phyloP scores from a whole-genome alignment of 2,329 filamentous ascomycete species.

The Exserohilum rostratum region DNA sequence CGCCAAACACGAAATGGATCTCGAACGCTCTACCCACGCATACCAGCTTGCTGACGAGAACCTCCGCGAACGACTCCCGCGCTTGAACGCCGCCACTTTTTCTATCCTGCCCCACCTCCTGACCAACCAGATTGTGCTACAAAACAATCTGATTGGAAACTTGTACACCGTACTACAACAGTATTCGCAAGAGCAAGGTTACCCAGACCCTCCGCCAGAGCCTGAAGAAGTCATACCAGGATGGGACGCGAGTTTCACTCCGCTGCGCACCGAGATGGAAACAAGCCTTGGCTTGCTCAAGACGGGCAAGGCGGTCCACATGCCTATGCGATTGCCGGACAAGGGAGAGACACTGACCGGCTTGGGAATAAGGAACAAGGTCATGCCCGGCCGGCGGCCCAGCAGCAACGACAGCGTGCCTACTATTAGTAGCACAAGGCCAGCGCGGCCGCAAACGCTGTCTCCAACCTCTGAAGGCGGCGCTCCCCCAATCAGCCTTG shows the following conservation, averaged over 20 bases:
- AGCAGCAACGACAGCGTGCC: constrained; percentile 47
- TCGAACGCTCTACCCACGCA: constrained; percentile 70
- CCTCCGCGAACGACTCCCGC: constrained; percentile 73
- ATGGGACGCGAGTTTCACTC: constrained; percentile 69
- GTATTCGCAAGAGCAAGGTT: constrained; percentile 71
- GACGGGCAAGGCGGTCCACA: constrained; percentile 69
- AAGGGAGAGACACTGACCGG: constrained; percentile 55
- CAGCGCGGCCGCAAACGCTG: constrained; percentile 33
- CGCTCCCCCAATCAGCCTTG: constrained; percentile 38
- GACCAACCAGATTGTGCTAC: constrained; percentile 72
- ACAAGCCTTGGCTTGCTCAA: constrained; percentile 65
- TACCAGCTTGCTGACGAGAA: constrained; percentile 78
- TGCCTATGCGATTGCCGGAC: constrained; percentile 59
- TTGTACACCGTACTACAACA: constrained; percentile 79
- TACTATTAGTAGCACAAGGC: constrained; percentile 31
- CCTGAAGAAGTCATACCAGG: constrained; percentile 72
- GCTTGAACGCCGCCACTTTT: constrained; percentile 72
- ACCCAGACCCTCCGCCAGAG: constrained; percentile 73
- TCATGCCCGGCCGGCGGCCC: constrained; percentile 35
- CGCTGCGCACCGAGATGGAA: constrained; percentile 71
- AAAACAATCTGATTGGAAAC: constrained; percentile 77
- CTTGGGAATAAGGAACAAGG: constrained; percentile 55
- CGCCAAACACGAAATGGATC: constrained; percentile 73
- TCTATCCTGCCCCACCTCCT: constrained; percentile 76
- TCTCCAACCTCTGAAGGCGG: constrained; percentile 36